Evolutionary conservation across 805 yeast species (phyloP), one percentile per base, ranked within the genome.

Genomic region (Kodamaea jinghongensis): DNA sequence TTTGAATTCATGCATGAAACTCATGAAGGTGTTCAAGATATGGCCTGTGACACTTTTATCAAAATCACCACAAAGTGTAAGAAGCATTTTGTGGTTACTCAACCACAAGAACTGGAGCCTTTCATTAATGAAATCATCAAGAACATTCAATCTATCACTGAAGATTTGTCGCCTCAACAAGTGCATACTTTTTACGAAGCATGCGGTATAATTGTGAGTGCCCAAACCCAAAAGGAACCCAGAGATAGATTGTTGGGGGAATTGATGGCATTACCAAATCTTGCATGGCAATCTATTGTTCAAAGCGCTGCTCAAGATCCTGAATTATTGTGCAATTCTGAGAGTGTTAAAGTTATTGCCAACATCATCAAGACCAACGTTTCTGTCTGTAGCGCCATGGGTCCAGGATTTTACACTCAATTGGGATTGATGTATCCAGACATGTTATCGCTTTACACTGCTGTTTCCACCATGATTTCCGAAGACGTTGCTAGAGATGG

Each of bases 1-100:
- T 93, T 93, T 63, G 99, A 93, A 63, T 93, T 93, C 58, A 93
- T 93, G 99, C 98, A 93, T 70, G 99, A 93, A 73, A 89, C 97
- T n/a, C 99, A 93, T 65, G 99, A 91, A 65, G 99, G 99, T 70
- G 99, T 93, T 46, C 99, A 93, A 69, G 99, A 93, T 65, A 93
- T 93, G 99, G 99, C 99, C 6, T 93, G 99, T 72, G 99, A 93
- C 64, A 93, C 99, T 1, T 93, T 93, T 60, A 91, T 91, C 59
- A 93, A 93, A 63, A 93, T 93, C 61, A 87, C 96, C 15, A 83
- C 79, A 51, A 93, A 93, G 67, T 93, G 99, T 75, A 90, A 89
- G 65, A 81, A 90, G 50, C 97, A 91, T 64, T 93, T 93, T 64
- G 96, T 91, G 29, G 83, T 85, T 35, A 83, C 78, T 50, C 97